Conservation (phyloP, 1,139 yeast species). For the Pichia sp. region DNA sequence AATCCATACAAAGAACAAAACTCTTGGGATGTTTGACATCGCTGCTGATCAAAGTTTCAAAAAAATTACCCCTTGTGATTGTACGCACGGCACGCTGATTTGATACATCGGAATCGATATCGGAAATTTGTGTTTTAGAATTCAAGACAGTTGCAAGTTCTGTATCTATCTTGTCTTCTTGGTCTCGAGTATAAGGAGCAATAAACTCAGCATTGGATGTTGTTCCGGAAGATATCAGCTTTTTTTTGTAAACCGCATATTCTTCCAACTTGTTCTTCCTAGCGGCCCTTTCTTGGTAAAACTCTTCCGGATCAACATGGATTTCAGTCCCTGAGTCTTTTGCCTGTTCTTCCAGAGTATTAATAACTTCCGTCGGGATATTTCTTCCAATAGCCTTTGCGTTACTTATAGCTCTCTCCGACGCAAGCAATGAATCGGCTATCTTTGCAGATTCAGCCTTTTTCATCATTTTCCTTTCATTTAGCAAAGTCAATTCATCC, state of each 20-base stretch:
- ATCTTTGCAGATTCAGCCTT: slow-evolving; percentile 47
- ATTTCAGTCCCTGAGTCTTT: slow-evolving; percentile 33
- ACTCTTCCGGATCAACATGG: slow-evolving; percentile 44
- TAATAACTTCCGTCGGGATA: slow-evolving; percentile 43
- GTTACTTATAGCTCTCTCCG: slow-evolving; percentile 57
- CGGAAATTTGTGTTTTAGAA: slow-evolving; percentile 56
- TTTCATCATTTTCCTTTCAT: slow-evolving; percentile 35
- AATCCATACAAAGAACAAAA: slow-evolving; percentile 73
- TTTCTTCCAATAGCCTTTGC: slow-evolving; percentile 49
- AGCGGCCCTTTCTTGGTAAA: slow-evolving; percentile 46
- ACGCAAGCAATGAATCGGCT: slow-evolving; percentile 55
- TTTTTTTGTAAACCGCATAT: slow-evolving; percentile 41
- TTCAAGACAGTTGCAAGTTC: slow-evolving; percentile 59
- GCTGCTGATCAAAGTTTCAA: slow-evolving; percentile 40
- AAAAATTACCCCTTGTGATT: slow-evolving; percentile 65
- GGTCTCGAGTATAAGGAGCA: slow-evolving; percentile 65
- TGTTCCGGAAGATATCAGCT: slow-evolving; percentile 37
- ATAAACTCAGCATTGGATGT: slow-evolving; percentile 32
- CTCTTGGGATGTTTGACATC: slow-evolving; percentile 46
- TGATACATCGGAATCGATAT: slow-evolving; percentile 51
- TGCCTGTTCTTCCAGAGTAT: slow-evolving; percentile 37
- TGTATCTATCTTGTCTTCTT: slow-evolving; percentile 63
- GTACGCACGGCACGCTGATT: slow-evolving; percentile 62
- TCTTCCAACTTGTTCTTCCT: slow-evolving; percentile 52
- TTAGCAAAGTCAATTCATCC: slow-evolving; percentile 23